These are phyloP conservation scores for Phytophthora pseudosyringae DNA, from an alignment of 352 stramenopile species.

Conservation along the genomic window DNA sequence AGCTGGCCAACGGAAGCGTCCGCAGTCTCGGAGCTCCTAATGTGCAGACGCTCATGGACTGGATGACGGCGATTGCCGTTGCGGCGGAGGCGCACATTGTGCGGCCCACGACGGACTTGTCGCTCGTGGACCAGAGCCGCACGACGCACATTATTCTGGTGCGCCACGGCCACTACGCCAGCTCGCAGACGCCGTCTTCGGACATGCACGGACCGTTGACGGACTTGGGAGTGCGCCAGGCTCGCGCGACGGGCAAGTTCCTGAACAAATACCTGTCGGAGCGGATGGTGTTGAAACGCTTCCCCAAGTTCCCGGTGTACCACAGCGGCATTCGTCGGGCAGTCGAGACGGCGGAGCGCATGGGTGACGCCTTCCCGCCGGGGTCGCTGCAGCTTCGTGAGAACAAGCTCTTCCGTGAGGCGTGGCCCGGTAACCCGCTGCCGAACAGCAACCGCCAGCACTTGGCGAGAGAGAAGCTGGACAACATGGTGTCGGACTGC, in stretches of 20 bases:
- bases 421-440: conserved; percentile 70
- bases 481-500: conserved; percentile 78
- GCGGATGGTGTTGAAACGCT: conserved; percentile 62
- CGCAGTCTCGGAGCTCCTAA: conserved; percentile 52
- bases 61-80: conserved; percentile 73
- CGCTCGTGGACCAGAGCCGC: conserved; percentile 69
- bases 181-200: conserved; percentile 49
- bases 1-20: conserved; percentile 35
- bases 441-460: conserved; percentile 70
- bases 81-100: conserved; percentile 49
- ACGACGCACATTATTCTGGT: conserved; percentile 77
- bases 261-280: conserved; percentile 53
- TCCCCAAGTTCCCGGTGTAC: conserved; percentile 61
- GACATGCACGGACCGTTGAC: conserved; percentile 67
- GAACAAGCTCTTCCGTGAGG: conserved; percentile 76
- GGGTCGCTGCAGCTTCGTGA: conserved; percentile 50
- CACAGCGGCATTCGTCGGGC: conserved; percentile 64
- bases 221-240: conserved; percentile 58
- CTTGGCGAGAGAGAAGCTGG: conserved; percentile 68
- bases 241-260: conserved; percentile 54
- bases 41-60: conserved; percentile 75
- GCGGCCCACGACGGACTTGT: conserved; percentile 46
- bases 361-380: conserved; percentile 49
- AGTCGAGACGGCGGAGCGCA: conserved; percentile 55
- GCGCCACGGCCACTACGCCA: conserved; percentile 70